Evolutionary conservation across 1,284 basidiomycete species (phyloP), one percentile per base, ranked within the genome.

Genomic region (Heterobasidion annosum): DNA sequence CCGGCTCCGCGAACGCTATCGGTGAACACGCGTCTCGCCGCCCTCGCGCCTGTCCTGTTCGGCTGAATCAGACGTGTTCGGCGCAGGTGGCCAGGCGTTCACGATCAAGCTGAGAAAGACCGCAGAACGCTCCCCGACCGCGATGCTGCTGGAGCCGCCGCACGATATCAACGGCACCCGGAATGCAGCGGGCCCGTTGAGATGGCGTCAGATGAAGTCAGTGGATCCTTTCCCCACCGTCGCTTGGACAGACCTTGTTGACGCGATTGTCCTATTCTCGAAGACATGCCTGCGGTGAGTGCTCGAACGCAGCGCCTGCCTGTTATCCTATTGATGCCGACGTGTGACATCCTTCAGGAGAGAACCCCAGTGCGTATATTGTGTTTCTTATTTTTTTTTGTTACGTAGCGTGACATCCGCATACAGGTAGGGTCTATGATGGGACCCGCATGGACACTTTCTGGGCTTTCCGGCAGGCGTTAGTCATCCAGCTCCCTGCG

Each of bases 1-100:
- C 82, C 0, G 82, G 83, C 1, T 79, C 76, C 8, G 75, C 72
- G 19, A 70, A 78, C 63, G 77, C 76, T 12, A 81, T 85, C 18
- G 81, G 81, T 78, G 59, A n/a, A 47, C 25, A 25, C 47, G 25
- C 18, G 12, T 18, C 5, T 25, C 16, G 7, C 13, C 15, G 9
- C n/a, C 42, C 9, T 33, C 19, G 13, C 10, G 25, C 25, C 25
- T 25, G 25, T 25, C 16, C 13, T 42, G 46, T 19, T 35, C 18
- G 42, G 7, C 18, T 25, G 51, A 10, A 34, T 50, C 33, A 13
- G 42, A 33, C 4, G 48, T 6, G 1, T 19, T 40, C 10, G 8
- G n/a, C 16, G 43, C n/a, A 65, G 67, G 68, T 51, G 69, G 73
- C 2, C 74, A 76, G 56, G 74, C 74, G 0, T 76, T 76, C 59